These are phyloP conservation scores for Leishmania amazonensis DNA, from an alignment of 208 protist genomes.

Conservation along the genomic window DNA sequence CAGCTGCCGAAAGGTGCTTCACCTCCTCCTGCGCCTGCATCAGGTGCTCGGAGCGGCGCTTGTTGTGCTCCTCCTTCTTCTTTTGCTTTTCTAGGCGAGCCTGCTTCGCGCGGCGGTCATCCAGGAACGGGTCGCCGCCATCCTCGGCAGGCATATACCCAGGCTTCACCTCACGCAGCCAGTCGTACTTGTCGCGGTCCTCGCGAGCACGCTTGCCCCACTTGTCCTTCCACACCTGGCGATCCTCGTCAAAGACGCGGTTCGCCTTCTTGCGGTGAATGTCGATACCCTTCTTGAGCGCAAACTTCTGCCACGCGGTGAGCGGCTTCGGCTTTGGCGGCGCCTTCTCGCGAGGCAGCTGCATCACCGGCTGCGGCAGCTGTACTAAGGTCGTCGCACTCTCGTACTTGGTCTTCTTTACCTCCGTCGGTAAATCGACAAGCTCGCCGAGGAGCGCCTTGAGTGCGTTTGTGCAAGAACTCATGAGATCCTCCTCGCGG, in stretches of 20 bases:
- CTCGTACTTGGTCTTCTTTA: slow-evolving; percentile 86
- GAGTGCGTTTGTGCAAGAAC: slow-evolving; percentile 60
- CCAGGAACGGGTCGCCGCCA: slow-evolving; percentile 93
- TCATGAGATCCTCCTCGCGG: slow-evolving; percentile 76
- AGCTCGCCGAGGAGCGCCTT: slow-evolving; percentile 78
- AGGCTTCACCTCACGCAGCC: slow-evolving; percentile 91
- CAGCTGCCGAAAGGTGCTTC: slow-evolving; percentile 71
- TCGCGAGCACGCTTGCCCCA: slow-evolving; percentile 92
- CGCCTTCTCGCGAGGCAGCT: slow-evolving; percentile 92
- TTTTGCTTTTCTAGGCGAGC: slow-evolving; percentile 83
- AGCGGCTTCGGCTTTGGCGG: slow-evolving; percentile 86
- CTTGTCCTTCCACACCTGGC: slow-evolving; percentile 92
- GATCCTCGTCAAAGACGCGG: slow-evolving; percentile 90
- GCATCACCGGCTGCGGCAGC: slow-evolving; percentile 85
- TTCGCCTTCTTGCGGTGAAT: slow-evolving; percentile 90
- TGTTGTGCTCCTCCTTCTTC: slow-evolving; percentile 93
- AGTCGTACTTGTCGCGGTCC: slow-evolving; percentile 91
- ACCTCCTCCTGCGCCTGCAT: slow-evolving; percentile 77
- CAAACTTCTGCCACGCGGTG: slow-evolving; percentile 94
- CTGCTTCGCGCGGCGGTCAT: slow-evolving; percentile 86
- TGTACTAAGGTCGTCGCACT: slow-evolving; percentile 61
- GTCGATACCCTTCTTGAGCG: slow-evolving; percentile 93
- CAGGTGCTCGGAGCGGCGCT: slow-evolving; percentile 79
- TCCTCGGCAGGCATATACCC: slow-evolving; percentile 85
- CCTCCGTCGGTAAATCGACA: slow-evolving; percentile 60